Base-by-base conservation (phyloP, 1,284 basidiomycete species). In the Leccinum variabile region DNA sequence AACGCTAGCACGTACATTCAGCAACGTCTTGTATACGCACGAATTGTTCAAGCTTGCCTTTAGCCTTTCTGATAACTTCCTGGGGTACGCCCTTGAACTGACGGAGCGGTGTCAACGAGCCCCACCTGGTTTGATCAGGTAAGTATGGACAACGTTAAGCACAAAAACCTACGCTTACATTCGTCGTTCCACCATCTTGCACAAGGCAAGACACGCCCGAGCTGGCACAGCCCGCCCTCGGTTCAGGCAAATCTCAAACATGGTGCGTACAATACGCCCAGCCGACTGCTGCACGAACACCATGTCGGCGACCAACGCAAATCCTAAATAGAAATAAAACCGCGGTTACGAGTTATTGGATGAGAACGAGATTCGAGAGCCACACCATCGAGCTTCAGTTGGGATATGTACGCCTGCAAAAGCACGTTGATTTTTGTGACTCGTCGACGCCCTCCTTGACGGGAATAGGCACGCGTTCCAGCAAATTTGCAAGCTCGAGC, bases 401-500 rank as follows among this genome's bases (percentile, higher is more conserved):
- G 90, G 1, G 95, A 98, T 68, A 99, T 95, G 77, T 93, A 98
- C 0, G 96, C 90, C 72, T 99, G 97, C 0, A 99, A 80, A 0
- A 99, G 82, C 2, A 98, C 95, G 70, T 99, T 99, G 78, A 99
- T 94, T 80, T 99, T 99, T 33, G 97, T 93, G 95, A 94, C 72
- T 99, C 97, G 67, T 98, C 97, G 5, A 97, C 93, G 56, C 90
- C 85, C 77, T 99, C 97, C 79, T 99, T 99, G 71, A 99, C 92
- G 0, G 97, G 97, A 56, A 99, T 96, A 1, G 97, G 97, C 0
- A 99, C 97, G 13, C 95, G 86, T 75, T 99, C 97, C 49, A 98
- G 80, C 30, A 98, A 80, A 75, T 97, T 97, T n/a, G 88, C 86
- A 7, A 98, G 82, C 72, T 99, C 96, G 4, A 96, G 82, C 74